Percentiles rank a stretch among this genome's conserved stretches.
Conservation (phyloP, 345 rosid species). For the Hevea brasiliensis region DNA sequence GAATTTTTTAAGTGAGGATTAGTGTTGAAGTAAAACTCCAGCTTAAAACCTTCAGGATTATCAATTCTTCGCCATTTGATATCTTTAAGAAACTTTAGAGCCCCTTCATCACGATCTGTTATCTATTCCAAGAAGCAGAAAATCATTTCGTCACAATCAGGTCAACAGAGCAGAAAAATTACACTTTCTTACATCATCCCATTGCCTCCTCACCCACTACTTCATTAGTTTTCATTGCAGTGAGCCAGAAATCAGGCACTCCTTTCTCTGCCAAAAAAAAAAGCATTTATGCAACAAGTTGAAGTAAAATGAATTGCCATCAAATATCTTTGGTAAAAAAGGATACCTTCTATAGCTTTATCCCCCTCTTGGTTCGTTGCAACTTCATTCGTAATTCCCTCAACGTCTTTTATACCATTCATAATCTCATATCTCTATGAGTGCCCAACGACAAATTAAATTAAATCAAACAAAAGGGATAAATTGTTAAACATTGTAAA, state of each 20-base stretch:
- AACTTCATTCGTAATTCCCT: conserved; percentile 5
- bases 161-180: not conserved
- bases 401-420: conserved; percentile 25
- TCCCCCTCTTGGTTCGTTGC: conserved; percentile 8
- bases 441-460: not conserved
- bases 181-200: not conserved
- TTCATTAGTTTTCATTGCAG: conserved; percentile 24
- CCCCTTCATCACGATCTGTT: conserved; percentile 33
- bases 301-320: not conserved
- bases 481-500: not conserved
- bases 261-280: conserved; percentile 23
- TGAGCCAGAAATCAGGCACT: conserved; percentile 31
- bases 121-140: conserved; percentile 19
- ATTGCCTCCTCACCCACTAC: conserved; percentile 26
- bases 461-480: not conserved
- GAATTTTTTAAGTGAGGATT: conserved; percentile 33
- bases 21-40: conserved; percentile 32
- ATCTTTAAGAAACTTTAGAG: conserved; percentile 31
- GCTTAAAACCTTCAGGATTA: conserved; percentile 33
- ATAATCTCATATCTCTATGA: conserved; percentile 25
- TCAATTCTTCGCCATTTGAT: conserved; percentile 27
- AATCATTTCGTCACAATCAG: not conserved
- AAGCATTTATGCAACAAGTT: not conserved
- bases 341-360: conserved; percentile 9
- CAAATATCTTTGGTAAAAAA: not conserved